Conservation (phyloP, 78 protist genomes). For the Dictyostelium purpureum region DNA sequence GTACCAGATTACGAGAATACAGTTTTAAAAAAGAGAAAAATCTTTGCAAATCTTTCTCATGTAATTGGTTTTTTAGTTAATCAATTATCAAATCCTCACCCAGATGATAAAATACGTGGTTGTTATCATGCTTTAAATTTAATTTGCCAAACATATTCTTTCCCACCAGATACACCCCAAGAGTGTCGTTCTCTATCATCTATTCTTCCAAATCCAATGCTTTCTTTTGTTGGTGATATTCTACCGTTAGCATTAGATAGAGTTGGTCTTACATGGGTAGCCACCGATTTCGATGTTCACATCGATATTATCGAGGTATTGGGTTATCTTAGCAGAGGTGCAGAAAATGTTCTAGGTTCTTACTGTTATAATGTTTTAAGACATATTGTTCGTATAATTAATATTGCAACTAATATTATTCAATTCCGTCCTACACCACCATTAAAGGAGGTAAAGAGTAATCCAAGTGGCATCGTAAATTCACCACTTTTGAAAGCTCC, state of each 20-base stretch:
- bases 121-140: slow-evolving; percentile 69
- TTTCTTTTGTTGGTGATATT: slow-evolving; percentile 61
- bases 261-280: slow-evolving; percentile 72
- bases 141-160: slow-evolving; percentile 23
- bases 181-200: slow-evolving; percentile 5
- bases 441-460: slow-evolving; percentile 30
- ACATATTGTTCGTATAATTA: slow-evolving; percentile 49
- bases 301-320: slow-evolving; percentile 64
- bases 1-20: slow-evolving; percentile 36
- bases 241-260: slow-evolving; percentile 73
- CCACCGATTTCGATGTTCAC: slow-evolving; percentile 65
- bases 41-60: slow-evolving; percentile 70
- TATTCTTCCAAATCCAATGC: slow-evolving; percentile 28
- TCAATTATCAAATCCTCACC: slow-evolving; percentile 62
- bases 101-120: slow-evolving; percentile 73
- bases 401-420: slow-evolving; percentile 49
- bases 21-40: slow-evolving; percentile 28
- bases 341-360: slow-evolving; percentile 61
- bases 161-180: slow-evolving; percentile 47
- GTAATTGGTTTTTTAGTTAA: slow-evolving; percentile 27
- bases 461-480: neutral
- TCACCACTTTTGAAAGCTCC: neutral
- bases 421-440: slow-evolving; percentile 79
- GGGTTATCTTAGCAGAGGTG: slow-evolving; percentile 51
- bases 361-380: slow-evolving; percentile 65